Evolutionary conservation across 805 yeast species (phyloP).

Genomic region (Kodamaea nitidulidarum): DNA sequence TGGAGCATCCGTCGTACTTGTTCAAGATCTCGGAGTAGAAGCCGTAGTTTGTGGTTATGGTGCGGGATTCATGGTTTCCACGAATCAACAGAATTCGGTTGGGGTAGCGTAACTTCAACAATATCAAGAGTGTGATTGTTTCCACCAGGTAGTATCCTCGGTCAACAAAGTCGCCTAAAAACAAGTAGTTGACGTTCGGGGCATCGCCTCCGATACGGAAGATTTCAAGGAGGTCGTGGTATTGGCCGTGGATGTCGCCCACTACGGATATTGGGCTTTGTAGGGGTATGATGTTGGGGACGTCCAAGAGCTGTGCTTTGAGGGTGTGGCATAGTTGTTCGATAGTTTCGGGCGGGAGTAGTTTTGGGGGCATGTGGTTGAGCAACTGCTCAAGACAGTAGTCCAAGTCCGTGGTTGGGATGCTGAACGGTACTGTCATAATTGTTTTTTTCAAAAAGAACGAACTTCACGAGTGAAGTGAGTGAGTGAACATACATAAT

Average conservation of each 20-base stretch:
- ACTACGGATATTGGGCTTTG: conserved; percentile 89
- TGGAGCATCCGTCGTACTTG: conserved; percentile 69
- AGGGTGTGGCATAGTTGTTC: conserved; percentile 53
- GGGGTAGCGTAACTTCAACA: conserved; percentile 85
- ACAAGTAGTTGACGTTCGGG: conserved; percentile 89
- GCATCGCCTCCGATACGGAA: conserved; percentile 91
- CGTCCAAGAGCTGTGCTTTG: conserved; percentile 73
- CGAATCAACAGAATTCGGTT: conserved; percentile 74
- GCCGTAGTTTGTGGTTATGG: conserved; percentile 95
- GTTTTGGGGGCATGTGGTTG: conserved; percentile 38
- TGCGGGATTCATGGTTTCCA: conserved; percentile 96
- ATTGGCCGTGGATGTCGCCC: conserved; percentile 98
- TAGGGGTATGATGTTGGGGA: conserved; percentile 83
- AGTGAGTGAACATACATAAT: no score
- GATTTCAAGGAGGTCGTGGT: conserved; percentile 87
- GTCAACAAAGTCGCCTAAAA: conserved; percentile 95
- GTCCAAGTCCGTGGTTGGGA: conserved; percentile 37
- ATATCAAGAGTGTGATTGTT: conserved; percentile 78
- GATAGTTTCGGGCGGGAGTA: conserved; percentile 39
- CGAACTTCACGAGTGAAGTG: no score
- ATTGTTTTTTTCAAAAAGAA: background rate
- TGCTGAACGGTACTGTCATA: conserved; percentile 32
- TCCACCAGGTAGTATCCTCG: conserved; percentile 92
- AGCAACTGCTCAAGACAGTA: conserved; percentile 41
- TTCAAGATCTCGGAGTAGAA: conserved; percentile 91